Conservation (phyloP, 345 rosid genomes). For the Microcos paniculata region DNA sequence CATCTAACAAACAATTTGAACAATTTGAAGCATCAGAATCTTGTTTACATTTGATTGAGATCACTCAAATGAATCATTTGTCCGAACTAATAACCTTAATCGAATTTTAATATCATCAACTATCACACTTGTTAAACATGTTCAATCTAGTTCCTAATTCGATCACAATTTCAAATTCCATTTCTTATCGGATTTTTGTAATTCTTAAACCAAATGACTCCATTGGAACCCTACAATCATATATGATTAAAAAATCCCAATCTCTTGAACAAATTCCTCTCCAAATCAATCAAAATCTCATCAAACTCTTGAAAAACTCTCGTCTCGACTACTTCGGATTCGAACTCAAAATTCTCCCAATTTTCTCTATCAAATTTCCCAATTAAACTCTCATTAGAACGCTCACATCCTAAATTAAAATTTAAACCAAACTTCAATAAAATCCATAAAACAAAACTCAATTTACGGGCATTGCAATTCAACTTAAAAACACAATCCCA, state of each 20-base stretch:
- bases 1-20: background rate
- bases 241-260: background rate
- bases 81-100: background rate
- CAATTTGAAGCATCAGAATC: background rate
- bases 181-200: background rate
- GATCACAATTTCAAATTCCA: background rate
- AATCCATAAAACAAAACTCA: constrained; percentile 14
- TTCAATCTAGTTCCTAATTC: constrained; percentile 6
- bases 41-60: background rate
- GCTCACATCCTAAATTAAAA: constrained; percentile 32
- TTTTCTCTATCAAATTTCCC: background rate
- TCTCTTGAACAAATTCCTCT: background rate
- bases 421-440: constrained; percentile 16
- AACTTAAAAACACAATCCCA: constrained; percentile 53
- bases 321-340: constrained; percentile 35
- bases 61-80: background rate
- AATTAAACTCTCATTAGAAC: constrained; percentile 27
- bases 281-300: background rate
- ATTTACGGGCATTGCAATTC: constrained; percentile 25
- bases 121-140: background rate
- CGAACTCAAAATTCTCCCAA: constrained; percentile 25
- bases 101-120: background rate
- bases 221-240: background rate
- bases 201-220: constrained; percentile 7
- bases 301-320: constrained; percentile 24